phyloP scores from a whole-genome alignment of 2,329 filamentous ascomycete species.

The Colletotrichum caudatum region DNA sequence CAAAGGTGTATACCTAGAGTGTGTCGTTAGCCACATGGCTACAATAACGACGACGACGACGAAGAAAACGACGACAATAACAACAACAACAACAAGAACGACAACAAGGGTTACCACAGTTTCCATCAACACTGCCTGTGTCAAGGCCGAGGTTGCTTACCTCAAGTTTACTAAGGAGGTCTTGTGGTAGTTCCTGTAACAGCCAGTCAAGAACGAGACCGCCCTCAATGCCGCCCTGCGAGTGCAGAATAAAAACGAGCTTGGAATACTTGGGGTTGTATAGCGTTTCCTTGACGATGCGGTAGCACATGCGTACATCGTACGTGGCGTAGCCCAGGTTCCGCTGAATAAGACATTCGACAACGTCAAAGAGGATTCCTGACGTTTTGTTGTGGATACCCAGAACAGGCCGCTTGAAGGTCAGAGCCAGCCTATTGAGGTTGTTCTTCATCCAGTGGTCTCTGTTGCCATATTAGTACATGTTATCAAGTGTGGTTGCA shows the following conservation, averaged over 20 bases:
- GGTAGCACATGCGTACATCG: conserved; percentile 75
- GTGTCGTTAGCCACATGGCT: neutral
- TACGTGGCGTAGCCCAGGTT: conserved; percentile 78
- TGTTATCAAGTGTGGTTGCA: neutral
- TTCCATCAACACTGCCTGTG: no score
- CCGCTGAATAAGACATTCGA: conserved; percentile 83
- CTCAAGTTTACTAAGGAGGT: conserved; percentile 76
- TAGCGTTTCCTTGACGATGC: conserved; percentile 72
- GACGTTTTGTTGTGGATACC: conserved; percentile 83
- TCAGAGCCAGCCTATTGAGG: conserved; percentile 76
- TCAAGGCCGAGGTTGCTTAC: neutral
- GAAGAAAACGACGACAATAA: no score
- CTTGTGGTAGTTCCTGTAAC: conserved; percentile 76
- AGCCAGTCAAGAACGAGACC: conserved; percentile 82
- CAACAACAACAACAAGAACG: no score
- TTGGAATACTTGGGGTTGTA: conserved; percentile 74
- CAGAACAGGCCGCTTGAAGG: conserved; percentile 77
- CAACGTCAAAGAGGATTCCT: conserved; percentile 80
- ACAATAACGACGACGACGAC: no score
- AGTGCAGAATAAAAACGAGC: conserved; percentile 80
- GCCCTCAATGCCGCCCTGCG: conserved; percentile 81
- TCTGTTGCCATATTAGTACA: conserved; percentile 48
- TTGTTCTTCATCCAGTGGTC: conserved; percentile 78
- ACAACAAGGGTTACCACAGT: no score
- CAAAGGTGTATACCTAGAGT: conserved; percentile 75